Base-by-base conservation (phyloP, 225 moss, liverwort and hornwort species). In the Lunularia cruciata region DNA sequence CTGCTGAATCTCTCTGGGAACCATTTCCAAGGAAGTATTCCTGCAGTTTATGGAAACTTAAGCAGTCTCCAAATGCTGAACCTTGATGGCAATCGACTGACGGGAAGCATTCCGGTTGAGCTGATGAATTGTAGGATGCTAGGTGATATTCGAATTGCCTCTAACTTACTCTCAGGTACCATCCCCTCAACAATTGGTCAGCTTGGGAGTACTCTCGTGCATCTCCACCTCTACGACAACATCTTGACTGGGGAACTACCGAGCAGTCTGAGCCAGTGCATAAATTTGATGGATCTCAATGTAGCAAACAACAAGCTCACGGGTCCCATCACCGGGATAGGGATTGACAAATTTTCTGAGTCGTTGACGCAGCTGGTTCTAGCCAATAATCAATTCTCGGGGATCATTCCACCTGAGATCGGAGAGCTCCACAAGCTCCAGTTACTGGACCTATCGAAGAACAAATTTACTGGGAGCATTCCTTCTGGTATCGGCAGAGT, bases 301-400 rank as follows among this genome's bases (percentile, higher is more conserved):
- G 31, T 66, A n/a, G 65, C 27, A 12, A 30, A 22, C 8, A 66
- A 66, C 34, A 0, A 66, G 1, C 47, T 66, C 7, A 47, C 65
- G 19, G 65, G 65, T 47, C 47, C 65, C 19, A 47, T 47, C 16
- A 9, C 31, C 7, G 65, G 47, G 16, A 48, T 47, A 49, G 65
- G 65, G 6, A 47, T 66, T 22, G 65, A 43, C 19, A 47, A 33
- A 28, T 66, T 66, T 14, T 66, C 65, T n/a, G 47, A 49, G 13
- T 47, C 65, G 1, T 60, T 82, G 30, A 63, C 31, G 12, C 16
- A 19, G 33, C 82, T 94, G 0, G 89, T 89, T 72, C 74, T 94
- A 11, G 87, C 94, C 13, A 61, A 81, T 28, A 94, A 94, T 69
- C 18, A 72, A 23, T 35, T 94, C 8, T 68, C 84, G 0, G 91